Evolutionary conservation across 106 monocot species (phyloP).

Genomic region (Dendrobium huoshanense): DNA sequence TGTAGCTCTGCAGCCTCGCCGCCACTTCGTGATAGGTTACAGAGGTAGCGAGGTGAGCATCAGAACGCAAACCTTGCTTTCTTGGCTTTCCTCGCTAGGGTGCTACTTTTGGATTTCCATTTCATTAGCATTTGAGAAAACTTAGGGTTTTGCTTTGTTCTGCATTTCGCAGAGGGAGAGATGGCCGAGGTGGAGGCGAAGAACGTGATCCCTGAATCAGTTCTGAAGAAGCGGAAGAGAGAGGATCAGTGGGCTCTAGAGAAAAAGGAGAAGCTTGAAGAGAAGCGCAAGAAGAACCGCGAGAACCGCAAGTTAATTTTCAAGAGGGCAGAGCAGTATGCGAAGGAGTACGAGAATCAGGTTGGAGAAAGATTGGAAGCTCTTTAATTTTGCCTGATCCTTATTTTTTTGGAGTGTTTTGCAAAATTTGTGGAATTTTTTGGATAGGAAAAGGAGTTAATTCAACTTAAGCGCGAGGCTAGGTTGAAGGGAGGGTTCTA

Average conservation of each 20-base stretch:
- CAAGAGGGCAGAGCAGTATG: constrained; percentile 37
- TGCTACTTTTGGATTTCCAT: background rate
- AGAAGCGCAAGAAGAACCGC: constrained; percentile 36
- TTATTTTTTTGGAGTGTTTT: background rate
- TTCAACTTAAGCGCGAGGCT: constrained; percentile 58
- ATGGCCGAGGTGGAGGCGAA: constrained; percentile 28
- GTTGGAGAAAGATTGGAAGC: constrained; percentile 9
- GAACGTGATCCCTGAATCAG: constrained; percentile 54
- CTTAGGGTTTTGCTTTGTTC: background rate
- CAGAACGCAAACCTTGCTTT: background rate
- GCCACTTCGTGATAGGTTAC: background rate
- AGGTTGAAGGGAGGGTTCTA: constrained; percentile 69
- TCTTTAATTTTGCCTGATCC: background rate
- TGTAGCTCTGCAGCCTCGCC: background rate
- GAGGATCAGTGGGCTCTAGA: constrained; percentile 47
- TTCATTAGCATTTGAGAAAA: background rate
- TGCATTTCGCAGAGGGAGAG: background rate
- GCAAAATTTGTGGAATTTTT: background rate
- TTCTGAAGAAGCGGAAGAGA: constrained; percentile 72
- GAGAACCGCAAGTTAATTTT: constrained; percentile 56
- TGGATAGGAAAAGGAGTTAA: constrained; percentile 52
- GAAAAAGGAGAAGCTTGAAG: constrained; percentile 36
- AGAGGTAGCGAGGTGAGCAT: background rate
- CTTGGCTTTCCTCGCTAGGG: background rate
- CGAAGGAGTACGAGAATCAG: constrained; percentile 50